These are phyloP conservation scores for Colletotrichum trifolii DNA, from an alignment of 2,329 filamentous ascomycete genomes.

Conservation along the genomic window DNA sequence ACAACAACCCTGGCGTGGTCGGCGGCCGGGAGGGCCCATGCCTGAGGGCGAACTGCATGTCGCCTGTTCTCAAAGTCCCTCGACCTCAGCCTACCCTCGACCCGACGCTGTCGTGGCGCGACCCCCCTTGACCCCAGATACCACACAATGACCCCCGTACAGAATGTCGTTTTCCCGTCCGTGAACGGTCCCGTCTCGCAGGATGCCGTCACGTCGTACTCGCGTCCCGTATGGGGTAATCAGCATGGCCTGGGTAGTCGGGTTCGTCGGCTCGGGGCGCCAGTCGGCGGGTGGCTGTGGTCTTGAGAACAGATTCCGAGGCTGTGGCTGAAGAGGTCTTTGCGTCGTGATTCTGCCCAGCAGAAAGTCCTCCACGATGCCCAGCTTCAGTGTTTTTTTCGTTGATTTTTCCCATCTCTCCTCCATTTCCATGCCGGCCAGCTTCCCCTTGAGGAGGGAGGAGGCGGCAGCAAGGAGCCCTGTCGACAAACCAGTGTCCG, in stretches of 20 bases:
- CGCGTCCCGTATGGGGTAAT: slow-evolving; percentile 32
- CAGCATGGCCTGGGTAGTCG: slow-evolving; percentile 29
- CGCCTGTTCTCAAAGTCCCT: slow-evolving; percentile 19
- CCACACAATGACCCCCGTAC: slow-evolving; percentile 36
- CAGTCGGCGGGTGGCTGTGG: slow-evolving; percentile 2
- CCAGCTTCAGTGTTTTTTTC: slow-evolving; percentile 46
- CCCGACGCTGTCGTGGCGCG: slow-evolving; percentile 23
- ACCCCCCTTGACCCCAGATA: slow-evolving; percentile 18
- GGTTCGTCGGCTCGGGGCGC: slow-evolving; percentile 25
- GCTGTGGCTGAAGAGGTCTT: slow-evolving; percentile 34
- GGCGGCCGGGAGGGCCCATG: slow-evolving; percentile 17
- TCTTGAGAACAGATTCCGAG: slow-evolving; percentile 21
- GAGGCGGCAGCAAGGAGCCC: slow-evolving; percentile 44
- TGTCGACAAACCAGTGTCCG: slow-evolving; percentile 59
- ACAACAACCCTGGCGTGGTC: background rate
- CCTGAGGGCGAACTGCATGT: slow-evolving; percentile 29
- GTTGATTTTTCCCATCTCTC: slow-evolving; percentile 41
- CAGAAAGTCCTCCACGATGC: slow-evolving; percentile 42
- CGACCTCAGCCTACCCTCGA: background rate
- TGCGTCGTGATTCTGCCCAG: slow-evolving; percentile 45
- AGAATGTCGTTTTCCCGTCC: slow-evolving; percentile 18
- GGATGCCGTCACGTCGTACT: slow-evolving; percentile 32
- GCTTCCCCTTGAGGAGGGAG: slow-evolving; percentile 26
- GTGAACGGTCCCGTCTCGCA: slow-evolving; percentile 33
- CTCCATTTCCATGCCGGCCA: slow-evolving; percentile 42